A percentile compares a stretch with the other conserved stretches of the same genome.
phyloP scores from a whole-genome alignment of 106 monocot species.

The Phalaenopsis aphrodite region DNA sequence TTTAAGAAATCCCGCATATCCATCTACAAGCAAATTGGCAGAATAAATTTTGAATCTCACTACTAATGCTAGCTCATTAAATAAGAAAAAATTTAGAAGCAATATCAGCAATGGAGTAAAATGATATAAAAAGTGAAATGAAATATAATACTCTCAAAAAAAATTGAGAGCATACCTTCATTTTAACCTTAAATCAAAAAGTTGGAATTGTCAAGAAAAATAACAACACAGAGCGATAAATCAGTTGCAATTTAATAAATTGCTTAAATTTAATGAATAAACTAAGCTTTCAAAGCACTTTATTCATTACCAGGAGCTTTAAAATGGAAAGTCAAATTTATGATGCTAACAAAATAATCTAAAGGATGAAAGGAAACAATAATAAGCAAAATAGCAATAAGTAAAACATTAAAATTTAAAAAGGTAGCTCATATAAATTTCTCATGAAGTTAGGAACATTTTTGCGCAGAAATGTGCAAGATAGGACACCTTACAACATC shows the following conservation, averaged over 20 bases:
- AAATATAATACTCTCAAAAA: neutral
- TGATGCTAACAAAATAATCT: too few species aligned
- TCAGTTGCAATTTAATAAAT: neutral
- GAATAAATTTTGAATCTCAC: neutral
- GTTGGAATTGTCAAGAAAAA: too few species aligned
- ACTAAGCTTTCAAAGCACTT: neutral
- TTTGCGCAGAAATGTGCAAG: too few species aligned
- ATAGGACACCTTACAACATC: too few species aligned
- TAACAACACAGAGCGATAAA: neutral
- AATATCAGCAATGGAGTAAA: neutral
- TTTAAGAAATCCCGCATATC: conserved; percentile 96
- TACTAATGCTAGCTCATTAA: neutral
- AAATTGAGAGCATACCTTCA: neutral
- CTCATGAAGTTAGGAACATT: too few species aligned
- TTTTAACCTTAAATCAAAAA: neutral
- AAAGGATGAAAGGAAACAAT: too few species aligned
- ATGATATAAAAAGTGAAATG: neutral
- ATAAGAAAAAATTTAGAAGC: neutral
- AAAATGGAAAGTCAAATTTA: neutral
- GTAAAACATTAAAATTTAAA: too few species aligned
- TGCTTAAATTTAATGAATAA: neutral
- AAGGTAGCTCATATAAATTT: too few species aligned
- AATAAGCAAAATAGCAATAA: too few species aligned
- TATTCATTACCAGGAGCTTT: neutral
- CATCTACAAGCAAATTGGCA: conserved; percentile 21